phyloP scores from a whole-genome alignment of 179 eudicot genomes.

The Actinidia polygama region DNA sequence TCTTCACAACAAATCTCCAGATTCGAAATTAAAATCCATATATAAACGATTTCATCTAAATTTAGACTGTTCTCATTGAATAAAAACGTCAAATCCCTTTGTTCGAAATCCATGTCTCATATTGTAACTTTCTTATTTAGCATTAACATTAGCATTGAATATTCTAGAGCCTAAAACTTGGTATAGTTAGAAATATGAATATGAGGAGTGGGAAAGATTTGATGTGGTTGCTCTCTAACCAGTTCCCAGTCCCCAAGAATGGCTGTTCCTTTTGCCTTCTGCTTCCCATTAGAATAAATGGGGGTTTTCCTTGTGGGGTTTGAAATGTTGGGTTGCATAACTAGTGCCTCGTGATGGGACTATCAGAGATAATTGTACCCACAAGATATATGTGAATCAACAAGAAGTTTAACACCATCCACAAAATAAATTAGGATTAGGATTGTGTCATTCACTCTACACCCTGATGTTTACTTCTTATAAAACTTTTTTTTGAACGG shows the following conservation, averaged over 20 bases:
- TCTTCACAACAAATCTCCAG: too few relatives aligned
- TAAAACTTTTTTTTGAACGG: too few relatives aligned
- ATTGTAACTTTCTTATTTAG: too few relatives aligned
- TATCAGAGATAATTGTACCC: background rate
- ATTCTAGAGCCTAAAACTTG: background rate
- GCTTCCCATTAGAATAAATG: background rate
- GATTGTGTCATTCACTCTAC: too few relatives aligned
- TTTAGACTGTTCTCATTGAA: too few relatives aligned
- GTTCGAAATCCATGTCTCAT: too few relatives aligned
- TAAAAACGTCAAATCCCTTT: too few relatives aligned
- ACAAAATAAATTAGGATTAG: background rate
- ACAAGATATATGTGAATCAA: background rate
- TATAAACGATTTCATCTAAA: too few relatives aligned
- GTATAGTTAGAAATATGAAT: background rate
- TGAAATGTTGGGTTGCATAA: background rate
- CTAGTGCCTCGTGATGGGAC: background rate
- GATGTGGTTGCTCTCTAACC: background rate
- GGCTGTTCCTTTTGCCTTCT: background rate
- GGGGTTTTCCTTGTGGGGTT: background rate
- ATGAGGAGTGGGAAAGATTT: background rate
- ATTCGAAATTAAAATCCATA: too few relatives aligned
- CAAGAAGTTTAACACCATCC: background rate
- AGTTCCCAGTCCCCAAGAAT: background rate
- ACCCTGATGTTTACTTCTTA: too few relatives aligned
- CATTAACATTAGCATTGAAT: background rate